Base-by-base conservation (phyloP, 345 rosid species). In the Passiflora organensis region DNA sequence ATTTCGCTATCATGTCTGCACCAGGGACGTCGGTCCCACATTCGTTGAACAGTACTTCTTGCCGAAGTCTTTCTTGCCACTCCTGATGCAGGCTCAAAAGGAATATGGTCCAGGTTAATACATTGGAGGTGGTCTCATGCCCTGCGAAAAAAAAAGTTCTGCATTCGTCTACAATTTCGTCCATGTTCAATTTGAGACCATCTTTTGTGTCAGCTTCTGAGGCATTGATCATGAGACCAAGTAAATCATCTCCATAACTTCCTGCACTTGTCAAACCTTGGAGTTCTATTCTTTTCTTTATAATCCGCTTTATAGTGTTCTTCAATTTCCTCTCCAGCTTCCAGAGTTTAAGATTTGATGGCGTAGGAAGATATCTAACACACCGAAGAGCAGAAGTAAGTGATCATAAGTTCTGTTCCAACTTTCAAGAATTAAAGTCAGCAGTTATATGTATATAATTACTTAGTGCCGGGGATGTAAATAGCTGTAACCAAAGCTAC, bases 391-490 rank as follows among this genome's bases (percentile, higher is more conserved):
- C 1, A 19, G 4, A n/a, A n/a, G 9, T 4, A n/a, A n/a, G n/a
- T n/a, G n/a, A n/a, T n/a, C n/a, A n/a, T n/a, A n/a, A n/a, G n/a
- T n/a, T n/a, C n/a, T n/a, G n/a, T n/a, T n/a, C n/a, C n/a, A n/a
- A n/a, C n/a, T n/a, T n/a, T n/a, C n/a, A n/a, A n/a, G n/a, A n/a
- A n/a, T n/a, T n/a, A n/a, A n/a, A n/a, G n/a, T n/a, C n/a, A n/a
- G n/a, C n/a, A n/a, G n/a, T n/a, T n/a, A n/a, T 10, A 36, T 47
- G 4, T 8, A 64, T 16, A 11, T 24, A 61, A 10, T 69, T 55
- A 90, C 91, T 89, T 78, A 56, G 75, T 83, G 10, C 96, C 93
- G 2, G 95, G 98, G 46, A 91, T 72, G 60, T 80, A 67, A 8
- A 83, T 78, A 43, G 17, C 68, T 53, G 1, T 58, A 74, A 14